Evolutionary conservation across 352 stramenopile species (phyloP).

Genomic region (Poterioochromonas sp.): DNA sequence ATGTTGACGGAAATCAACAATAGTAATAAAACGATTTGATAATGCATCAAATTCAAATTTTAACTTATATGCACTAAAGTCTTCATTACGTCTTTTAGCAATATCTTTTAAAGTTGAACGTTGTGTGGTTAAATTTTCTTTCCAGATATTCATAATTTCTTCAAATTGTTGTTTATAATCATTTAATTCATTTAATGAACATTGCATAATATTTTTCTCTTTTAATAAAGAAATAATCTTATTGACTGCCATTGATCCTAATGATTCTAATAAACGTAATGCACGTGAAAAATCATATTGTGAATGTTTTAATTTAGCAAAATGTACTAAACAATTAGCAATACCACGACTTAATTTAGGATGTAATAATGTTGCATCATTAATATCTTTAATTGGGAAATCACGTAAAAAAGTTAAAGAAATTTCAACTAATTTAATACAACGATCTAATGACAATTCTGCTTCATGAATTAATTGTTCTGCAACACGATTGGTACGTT

Average conservation of each 20-base stretch:
- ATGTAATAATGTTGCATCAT: slow-evolving; percentile 69
- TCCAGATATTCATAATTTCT: slow-evolving; percentile 5
- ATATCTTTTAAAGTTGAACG: not conserved
- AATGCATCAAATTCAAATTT: slow-evolving; percentile 64
- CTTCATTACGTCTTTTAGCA: slow-evolving; percentile 4
- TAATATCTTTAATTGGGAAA: slow-evolving; percentile 78
- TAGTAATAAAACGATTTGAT: slow-evolving; percentile 68
- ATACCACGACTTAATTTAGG: not conserved
- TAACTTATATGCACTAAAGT: not conserved
- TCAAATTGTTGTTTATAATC: not conserved
- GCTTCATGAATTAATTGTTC: slow-evolving; percentile 76
- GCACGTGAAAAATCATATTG: slow-evolving; percentile 40
- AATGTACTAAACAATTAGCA: slow-evolving; percentile 20
- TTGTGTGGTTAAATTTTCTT: not conserved
- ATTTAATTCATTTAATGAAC: not conserved
- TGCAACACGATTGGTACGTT: slow-evolving; percentile 77
- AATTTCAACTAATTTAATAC: slow-evolving; percentile 69
- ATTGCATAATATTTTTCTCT: slow-evolving; percentile 27
- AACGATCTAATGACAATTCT: slow-evolving; percentile 69
- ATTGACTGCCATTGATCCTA: not conserved
- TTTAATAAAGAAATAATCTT: not conserved
- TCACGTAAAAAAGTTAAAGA: slow-evolving; percentile 78
- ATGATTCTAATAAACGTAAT: slow-evolving; percentile 39
- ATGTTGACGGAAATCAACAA: slow-evolving; percentile 76
- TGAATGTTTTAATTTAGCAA: slow-evolving; percentile 32